Evolutionary conservation across 106 monocot genomes (phyloP).

Genomic region (Acorus gramineus): DNA sequence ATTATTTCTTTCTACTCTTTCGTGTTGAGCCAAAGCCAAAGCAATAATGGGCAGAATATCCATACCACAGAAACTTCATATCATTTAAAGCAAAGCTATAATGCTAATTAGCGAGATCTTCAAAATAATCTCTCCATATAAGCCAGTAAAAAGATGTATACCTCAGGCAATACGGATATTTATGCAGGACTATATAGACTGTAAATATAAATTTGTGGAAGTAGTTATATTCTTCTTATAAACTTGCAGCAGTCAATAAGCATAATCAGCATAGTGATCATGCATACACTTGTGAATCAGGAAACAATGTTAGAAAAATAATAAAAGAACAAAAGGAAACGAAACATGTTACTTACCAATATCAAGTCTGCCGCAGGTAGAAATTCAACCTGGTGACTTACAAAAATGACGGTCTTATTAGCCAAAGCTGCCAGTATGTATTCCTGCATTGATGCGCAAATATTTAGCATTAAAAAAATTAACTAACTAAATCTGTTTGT

Average conservation of each 20-base stretch:
- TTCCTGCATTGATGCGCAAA: conserved; percentile 43
- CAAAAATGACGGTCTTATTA: conserved; percentile 80
- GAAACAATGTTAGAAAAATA: no score
- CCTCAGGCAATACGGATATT: no score
- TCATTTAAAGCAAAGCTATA: no score
- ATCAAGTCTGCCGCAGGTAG: conserved; percentile 83
- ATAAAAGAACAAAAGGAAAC: no score
- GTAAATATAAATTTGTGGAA: no score
- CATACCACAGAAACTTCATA: no score
- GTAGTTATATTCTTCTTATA: not conserved
- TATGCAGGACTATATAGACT: no score
- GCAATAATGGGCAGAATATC: no score
- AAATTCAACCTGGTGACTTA: conserved; percentile 98
- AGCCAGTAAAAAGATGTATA: no score
- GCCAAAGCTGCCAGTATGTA: conserved; percentile 80
- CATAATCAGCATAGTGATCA: not conserved
- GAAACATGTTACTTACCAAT: conserved; percentile 35
- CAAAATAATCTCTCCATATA: not conserved
- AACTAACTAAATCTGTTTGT: not conserved
- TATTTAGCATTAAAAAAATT: conserved; percentile 1
- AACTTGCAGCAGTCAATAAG: not conserved
- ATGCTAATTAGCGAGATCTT: not conserved
- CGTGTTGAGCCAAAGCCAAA: no score
- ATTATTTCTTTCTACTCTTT: no score
- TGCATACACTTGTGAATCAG: no score